Evolutionary conservation across 2,329 filamentous ascomycete species (phyloP), one percentile per base, ranked within the genome.

Genomic region (Venturia oleaginea): DNA sequence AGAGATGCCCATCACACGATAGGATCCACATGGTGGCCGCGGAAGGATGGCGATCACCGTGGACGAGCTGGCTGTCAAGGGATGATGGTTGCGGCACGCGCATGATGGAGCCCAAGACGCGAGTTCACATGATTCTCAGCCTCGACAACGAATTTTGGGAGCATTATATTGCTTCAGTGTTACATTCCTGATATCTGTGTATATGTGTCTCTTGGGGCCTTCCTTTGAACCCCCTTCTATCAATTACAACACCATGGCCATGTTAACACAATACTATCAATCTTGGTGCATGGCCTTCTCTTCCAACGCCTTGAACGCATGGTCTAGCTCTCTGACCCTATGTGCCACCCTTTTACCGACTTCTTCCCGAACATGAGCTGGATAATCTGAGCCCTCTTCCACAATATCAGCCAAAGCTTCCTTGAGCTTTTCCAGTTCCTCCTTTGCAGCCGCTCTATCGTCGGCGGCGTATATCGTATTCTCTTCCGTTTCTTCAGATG

Each of bases 401-500:
- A 82, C 67, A 1, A 79, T 74, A 22, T 71, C 71, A 42, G 74
- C 72, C 65, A 80, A 84, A 13, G 76, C 79, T 61, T 77, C 75
- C 66, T 82, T 73, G 63, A 84, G 73, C 67, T 74, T 76, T 48
- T 77, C 76, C 64, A 85, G 68, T 67, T 83, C 82, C 69, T 83
- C 81, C 13, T 79, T 70, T 38, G 82, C 81, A 30, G 81, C 81
- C 22, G 77, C 78, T 4, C 83, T 74, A 66, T 84, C 82, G 32
- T 81, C 81, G 22, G 78, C 75, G 1, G 83, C 83, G 71, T 84
- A 84, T 38, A 83, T 78, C 13, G 80, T 81, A 65, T 80, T 79
- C 72, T 81, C 83, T 67, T 79, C 76, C 22, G 79, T 81, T 69
- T 81, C 80, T 66, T 83, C 80, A 64, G 76, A 74, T 37, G 80